Evolutionary conservation across 2,329 filamentous ascomycete genomes (phyloP), one percentile per base, ranked within the genome.

Genomic region (Ilyonectria mors-panacis): DNA sequence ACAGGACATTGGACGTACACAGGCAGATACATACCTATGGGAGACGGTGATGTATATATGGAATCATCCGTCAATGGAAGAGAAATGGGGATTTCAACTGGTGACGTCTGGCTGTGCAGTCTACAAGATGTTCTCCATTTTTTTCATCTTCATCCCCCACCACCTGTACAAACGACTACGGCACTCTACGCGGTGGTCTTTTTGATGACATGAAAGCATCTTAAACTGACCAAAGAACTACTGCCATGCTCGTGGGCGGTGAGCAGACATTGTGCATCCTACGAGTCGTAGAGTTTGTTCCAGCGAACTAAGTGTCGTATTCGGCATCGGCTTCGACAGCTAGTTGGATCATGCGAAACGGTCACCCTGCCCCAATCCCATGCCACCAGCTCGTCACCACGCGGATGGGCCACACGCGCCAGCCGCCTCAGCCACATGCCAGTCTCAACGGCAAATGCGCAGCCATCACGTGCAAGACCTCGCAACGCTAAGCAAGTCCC

Each of bases 381-480:
- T 54, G 56, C 53, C 33, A 42, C 17, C 37, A 33, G 28, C 23
- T 55, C 54, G 51, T 48, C 61, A 57, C 61, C 57, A 66, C 63
- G 51, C 55, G 62, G 56, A 30, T 50, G 45, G 51, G 19, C 51
- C 59, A 62, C 60, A 57, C 33, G 45, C 44, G 17, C 33, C 45
- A 57, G 44, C 60, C 60, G 53, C 59, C 54, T 50, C 39, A 60
- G 63, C 56, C 61, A 58, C 61, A 57, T 50, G 35, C n/a, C 50
- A 19, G n/a, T 17, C 48, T n/a, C 33, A 48, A 54, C 48, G 59
- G 17, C 37, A 19, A 39, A 42, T 42, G 30, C 39, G 37, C 44
- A 56, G 33, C 21, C 28, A 68, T 75, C 73, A 75, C 73, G 73
- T 75, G 72, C 47, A 60, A 50, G 47, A 39, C n/a, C 60, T 33